Base-by-base conservation (phyloP, 2,329 filamentous ascomycete species). In the Alternaria brassicae region DNA sequence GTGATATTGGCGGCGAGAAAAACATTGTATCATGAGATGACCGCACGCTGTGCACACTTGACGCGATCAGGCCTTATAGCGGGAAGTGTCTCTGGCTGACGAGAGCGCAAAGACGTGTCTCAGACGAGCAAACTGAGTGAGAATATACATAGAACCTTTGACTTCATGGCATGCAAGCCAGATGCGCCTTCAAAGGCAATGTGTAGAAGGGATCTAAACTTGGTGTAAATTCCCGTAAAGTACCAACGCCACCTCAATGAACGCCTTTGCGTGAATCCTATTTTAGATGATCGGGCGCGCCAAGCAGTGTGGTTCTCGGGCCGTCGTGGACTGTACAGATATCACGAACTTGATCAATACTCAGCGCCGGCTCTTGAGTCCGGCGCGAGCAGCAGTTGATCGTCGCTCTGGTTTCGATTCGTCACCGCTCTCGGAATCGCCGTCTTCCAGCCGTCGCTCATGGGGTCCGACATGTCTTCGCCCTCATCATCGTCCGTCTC, bases 381-480 rank as follows among this genome's bases (percentile, higher is more conserved):
- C 73, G 23, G 73, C 67, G 36, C 73, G 72, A 34, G 69, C 71
- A 7, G 67, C 70, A 13, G 73, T 77, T n/a, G 75, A 77, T 30
- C 75, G 65, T 58, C 71, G 69, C 7, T 70, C 70, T 19, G 72
- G 73, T 60, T 70, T 75, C 28, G 71, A 57, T 44, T 77, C 75
- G 57, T 81, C 79, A 53, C 82, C 81, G 61, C 79, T 81, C 45
- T 78, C 79, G 5, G 79, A 81, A 2, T 74, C 79, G 17, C 73
- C 77, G 3, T 79, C 81, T 53, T 81, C 80, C 30, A 79, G 65
- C 81, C 81, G 40, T 81, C 81, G 62, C 80, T 80, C 58, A 81
- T 78, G 15, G 81, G 78, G 53, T 81, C 80, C 1, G 79, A 79
- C 62, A 77, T 76, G 36, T 83, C 81, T 49, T 84, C 83, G 27